Conservation (phyloP, 78 protist species). For the Guillardia theta region DNA sequence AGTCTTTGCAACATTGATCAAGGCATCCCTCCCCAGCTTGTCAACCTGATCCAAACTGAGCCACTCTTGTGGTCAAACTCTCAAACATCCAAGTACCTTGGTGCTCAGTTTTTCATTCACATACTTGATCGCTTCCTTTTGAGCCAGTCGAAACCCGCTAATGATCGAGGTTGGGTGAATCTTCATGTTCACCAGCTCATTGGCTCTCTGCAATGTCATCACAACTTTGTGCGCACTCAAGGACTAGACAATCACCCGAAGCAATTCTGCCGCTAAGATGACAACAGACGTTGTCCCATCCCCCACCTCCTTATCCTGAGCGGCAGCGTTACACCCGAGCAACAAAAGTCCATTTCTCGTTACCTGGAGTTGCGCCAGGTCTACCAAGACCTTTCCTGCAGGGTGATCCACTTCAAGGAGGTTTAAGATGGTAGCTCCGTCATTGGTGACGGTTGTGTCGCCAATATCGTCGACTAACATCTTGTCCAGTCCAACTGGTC, state of each 20-base stretch:
- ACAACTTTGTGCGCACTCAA: too few species aligned
- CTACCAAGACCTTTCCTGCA: slow-evolving; percentile 91
- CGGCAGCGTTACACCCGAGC: too few species aligned
- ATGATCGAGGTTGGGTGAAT: slow-evolving; percentile 99
- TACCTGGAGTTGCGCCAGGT: slow-evolving; percentile 60
- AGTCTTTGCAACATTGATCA: slow-evolving; percentile 93
- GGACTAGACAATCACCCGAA: slow-evolving; percentile 68
- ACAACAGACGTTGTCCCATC: slow-evolving; percentile 99
- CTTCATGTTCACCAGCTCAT: slow-evolving; percentile 84
- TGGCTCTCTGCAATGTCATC: slow-evolving; percentile 73
- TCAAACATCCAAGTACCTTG: neutral
- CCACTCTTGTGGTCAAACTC: too few species aligned
- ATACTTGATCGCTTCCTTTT: slow-evolving; percentile 85
- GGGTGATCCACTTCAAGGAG: slow-evolving; percentile 96
- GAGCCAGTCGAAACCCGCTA: slow-evolving; percentile 93
- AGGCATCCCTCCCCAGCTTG: slow-evolving; percentile 82
- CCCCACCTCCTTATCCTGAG: slow-evolving; percentile 95
- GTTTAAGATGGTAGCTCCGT: slow-evolving; percentile 90
- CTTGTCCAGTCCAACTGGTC: slow-evolving; percentile 99
- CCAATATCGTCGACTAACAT: slow-evolving; percentile 98
- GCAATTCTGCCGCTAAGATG: slow-evolving; percentile 96
- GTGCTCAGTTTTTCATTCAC: slow-evolving; percentile 65
- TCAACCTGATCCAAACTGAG: too few species aligned
- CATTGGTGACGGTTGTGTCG: slow-evolving; percentile 89
- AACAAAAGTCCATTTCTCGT: too few species aligned